Percentiles rank a stretch among this genome's conserved stretches.
phyloP scores from a whole-genome alignment of 2,329 filamentous ascomycete species.

The Fusarium fracticaudum region DNA sequence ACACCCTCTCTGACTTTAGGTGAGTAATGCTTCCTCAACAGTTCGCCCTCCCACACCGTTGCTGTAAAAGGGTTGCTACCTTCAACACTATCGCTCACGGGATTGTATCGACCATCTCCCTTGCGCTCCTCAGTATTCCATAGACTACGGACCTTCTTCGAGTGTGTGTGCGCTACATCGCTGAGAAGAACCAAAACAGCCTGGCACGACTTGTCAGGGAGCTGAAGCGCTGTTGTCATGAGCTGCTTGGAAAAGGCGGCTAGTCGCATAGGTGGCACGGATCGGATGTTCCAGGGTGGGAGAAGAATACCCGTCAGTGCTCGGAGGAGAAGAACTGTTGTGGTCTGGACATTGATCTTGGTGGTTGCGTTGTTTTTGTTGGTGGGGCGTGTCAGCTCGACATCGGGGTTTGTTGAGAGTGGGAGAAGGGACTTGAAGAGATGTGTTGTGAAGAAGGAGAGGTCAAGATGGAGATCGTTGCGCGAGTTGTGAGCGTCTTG shows the following conservation, averaged over 20 bases:
- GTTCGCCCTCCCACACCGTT: conserved; percentile 93
- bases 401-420: conserved; percentile 82
- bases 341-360: conserved; percentile 94
- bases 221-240: conserved; percentile 80
- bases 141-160: conserved; percentile 81
- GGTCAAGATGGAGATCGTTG: conserved; percentile 83
- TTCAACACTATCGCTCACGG: conserved; percentile 78
- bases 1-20: conserved; percentile 84
- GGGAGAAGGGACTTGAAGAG: conserved; percentile 87
- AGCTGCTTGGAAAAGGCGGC: conserved; percentile 94
- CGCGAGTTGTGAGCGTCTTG: conserved; percentile 91
- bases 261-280: conserved; percentile 83
- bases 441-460: conserved; percentile 94
- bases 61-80: conserved; percentile 89
- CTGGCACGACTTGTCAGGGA: conserved; percentile 88
- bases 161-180: conserved; percentile 83
- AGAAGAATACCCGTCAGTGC: conserved; percentile 85
- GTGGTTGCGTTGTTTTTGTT: conserved; percentile 55
- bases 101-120: conserved; percentile 87
- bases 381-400: conserved; percentile 75
- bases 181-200: conserved; percentile 82
- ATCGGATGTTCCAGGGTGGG: conserved; percentile 76
- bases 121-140: conserved; percentile 96
- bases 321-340: conserved; percentile 88
- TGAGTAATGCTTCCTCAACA: conserved; percentile 85